phyloP scores from a whole-genome alignment of 371 early-diverging fungal species.

The Smittium culicis region DNA sequence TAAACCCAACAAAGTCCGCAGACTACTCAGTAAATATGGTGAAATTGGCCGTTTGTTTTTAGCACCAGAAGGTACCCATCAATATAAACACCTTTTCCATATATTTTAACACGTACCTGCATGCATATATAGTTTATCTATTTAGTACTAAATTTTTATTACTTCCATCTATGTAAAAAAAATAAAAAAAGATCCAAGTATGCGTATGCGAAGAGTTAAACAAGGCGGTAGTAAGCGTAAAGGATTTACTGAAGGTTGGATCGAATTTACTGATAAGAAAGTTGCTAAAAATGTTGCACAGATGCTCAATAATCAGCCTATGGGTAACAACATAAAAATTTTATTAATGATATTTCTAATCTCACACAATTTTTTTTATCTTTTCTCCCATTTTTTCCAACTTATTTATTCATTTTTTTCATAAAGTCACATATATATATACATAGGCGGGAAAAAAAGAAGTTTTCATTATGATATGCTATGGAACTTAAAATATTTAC shows the following conservation, averaged over 20 bases:
- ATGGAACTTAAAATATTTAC: slow-evolving; percentile 92
- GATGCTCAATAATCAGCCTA: slow-evolving; percentile 58
- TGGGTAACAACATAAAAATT: slow-evolving; percentile 35
- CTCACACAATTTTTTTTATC: background rate
- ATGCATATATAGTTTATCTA: background rate
- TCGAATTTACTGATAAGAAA: slow-evolving; percentile 85
- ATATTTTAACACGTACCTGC: background rate
- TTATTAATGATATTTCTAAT: background rate
- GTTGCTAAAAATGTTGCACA: slow-evolving; percentile 65
- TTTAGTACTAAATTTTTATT: background rate
- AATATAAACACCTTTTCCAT: slow-evolving; percentile 1
- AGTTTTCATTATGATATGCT: slow-evolving; percentile 74
- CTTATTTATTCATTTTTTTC: background rate
- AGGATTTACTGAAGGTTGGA: slow-evolving; percentile 90
- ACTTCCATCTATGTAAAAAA: background rate
- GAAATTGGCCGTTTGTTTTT: slow-evolving; percentile 74
- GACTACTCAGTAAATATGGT: slow-evolving; percentile 55
- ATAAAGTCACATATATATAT: background rate
- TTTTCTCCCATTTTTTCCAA: background rate
- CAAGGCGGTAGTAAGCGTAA: slow-evolving; percentile 58
- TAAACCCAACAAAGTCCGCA: slow-evolving; percentile 64
- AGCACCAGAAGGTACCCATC: slow-evolving; percentile 50
- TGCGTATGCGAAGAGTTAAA: slow-evolving; percentile 41
- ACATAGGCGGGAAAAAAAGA: slow-evolving; percentile 70
- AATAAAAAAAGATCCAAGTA: slow-evolving; percentile 19